Percentiles rank a stretch among this genome's conserved stretches.
phyloP scores from a whole-genome alignment of 257 asterid species.

The Gardenia jasminoides region DNA sequence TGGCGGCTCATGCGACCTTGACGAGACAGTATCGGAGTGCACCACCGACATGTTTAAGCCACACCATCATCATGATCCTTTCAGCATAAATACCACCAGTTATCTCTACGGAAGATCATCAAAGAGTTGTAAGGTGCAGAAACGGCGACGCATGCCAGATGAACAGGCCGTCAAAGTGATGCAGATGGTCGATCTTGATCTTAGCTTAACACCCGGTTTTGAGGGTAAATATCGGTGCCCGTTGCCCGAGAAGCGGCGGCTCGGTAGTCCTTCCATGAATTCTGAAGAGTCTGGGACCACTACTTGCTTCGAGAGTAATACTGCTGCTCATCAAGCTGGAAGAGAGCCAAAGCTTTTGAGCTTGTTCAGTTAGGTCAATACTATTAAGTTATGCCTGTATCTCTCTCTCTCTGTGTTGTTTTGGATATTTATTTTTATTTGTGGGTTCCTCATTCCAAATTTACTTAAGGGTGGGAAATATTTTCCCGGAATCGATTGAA shows the following conservation, averaged over 20 bases:
- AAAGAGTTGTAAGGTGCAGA: constrained; percentile 15
- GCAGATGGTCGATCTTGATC: constrained; percentile 65
- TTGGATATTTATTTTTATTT: constrained; percentile 9
- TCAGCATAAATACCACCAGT: background rate
- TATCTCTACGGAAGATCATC: constrained; percentile 21
- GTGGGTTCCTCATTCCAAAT: background rate
- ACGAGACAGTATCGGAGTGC: constrained; percentile 51
- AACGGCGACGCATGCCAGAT: constrained; percentile 50
- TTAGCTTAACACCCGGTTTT: constrained; percentile 51
- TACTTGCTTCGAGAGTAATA: constrained; percentile 35
- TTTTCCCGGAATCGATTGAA: constrained; percentile 25
- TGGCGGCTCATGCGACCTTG: constrained; percentile 37
- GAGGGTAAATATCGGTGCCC: constrained; percentile 17
- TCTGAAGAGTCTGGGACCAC: constrained; percentile 81
- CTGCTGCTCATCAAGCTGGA: constrained; percentile 34
- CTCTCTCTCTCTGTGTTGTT: background rate
- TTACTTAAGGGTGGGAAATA: constrained; percentile 13
- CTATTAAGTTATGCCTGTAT: constrained; percentile 1
- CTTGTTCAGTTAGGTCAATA: constrained; percentile 44
- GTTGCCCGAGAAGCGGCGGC: constrained; percentile 44
- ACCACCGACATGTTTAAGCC: constrained; percentile 33
- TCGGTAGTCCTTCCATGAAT: constrained; percentile 72
- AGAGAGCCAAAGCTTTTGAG: constrained; percentile 48
- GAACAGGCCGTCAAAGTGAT: constrained; percentile 34
- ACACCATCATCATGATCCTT: constrained; percentile 12